These are phyloP conservation scores for Dorcoceras hygrometricum DNA, from an alignment of 257 asterid genomes.

Conservation along the genomic window DNA sequence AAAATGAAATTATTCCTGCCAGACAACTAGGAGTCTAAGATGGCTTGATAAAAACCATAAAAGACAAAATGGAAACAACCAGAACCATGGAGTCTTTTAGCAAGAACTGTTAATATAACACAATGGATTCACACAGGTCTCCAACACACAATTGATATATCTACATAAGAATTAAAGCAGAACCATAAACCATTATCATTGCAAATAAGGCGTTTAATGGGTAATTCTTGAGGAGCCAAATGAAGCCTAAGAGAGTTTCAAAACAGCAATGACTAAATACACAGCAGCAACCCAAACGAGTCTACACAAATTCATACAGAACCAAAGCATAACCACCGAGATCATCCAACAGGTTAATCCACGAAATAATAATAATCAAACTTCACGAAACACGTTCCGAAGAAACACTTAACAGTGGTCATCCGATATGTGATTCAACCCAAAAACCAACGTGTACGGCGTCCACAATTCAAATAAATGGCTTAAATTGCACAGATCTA, in stretches of 20 bases:
- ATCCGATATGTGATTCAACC: not conserved
- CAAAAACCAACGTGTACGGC: not conserved
- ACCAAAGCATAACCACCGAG: not conserved
- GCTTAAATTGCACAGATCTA: slow-evolving; percentile 5
- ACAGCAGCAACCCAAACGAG: not conserved
- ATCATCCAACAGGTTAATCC: not conserved
- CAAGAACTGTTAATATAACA: not conserved
- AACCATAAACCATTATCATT: not conserved
- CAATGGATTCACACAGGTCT: not conserved
- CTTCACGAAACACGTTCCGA: too few relatives aligned
- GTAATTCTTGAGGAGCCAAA: not conserved
- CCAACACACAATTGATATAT: not conserved
- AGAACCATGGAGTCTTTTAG: not conserved
- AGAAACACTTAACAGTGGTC: not conserved
- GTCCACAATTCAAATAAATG: not conserved
- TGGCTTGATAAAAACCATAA: not conserved
- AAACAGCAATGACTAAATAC: not conserved
- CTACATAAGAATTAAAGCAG: not conserved
- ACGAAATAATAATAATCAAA: not conserved
- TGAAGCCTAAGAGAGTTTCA: not conserved
- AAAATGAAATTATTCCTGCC: not conserved
- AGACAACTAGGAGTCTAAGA: too few relatives aligned
- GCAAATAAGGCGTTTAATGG: too few relatives aligned
- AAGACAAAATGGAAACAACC: not conserved
- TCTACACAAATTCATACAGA: too few relatives aligned